A percentile compares a stretch with the other conserved stretches of the same genome.
Conservation (phyloP, 495 filamentous ascomycete species). For the Neurospora hispaniola region DNA sequence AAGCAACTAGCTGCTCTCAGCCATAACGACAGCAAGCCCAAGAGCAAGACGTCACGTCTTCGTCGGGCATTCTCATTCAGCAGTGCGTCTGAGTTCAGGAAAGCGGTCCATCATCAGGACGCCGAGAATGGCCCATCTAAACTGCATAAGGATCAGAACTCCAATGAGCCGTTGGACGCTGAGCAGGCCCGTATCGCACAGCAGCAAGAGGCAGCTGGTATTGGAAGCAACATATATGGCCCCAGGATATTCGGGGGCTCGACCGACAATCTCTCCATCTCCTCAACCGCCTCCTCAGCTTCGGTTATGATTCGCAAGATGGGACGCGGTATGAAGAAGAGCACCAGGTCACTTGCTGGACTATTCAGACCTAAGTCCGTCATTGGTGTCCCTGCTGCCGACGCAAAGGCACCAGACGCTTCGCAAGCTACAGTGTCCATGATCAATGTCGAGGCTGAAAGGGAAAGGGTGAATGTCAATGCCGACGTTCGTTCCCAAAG, state of each 20-base stretch:
- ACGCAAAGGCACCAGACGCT: slow-evolving; percentile 52
- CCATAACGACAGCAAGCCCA: slow-evolving; percentile 54
- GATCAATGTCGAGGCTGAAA: slow-evolving; percentile 90
- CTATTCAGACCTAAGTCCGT: slow-evolving; percentile 92
- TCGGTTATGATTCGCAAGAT: slow-evolving; percentile 99
- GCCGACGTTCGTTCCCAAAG: slow-evolving; percentile 55
- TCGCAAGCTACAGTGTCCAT: slow-evolving; percentile 78
- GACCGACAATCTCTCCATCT: slow-evolving; percentile 93
- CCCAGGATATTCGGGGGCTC: slow-evolving; percentile 83
- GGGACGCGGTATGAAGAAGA: slow-evolving; percentile 95
- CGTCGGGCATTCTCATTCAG: slow-evolving; percentile 95
- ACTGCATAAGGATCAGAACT: slow-evolving; percentile 62
- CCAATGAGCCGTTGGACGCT: slow-evolving; percentile 52
- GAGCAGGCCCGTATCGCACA: slow-evolving; percentile 85
- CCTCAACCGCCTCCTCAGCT: slow-evolving; percentile 93
- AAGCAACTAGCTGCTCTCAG: slow-evolving; percentile 71
- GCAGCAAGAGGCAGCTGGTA: slow-evolving; percentile 80
- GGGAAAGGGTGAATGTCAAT: slow-evolving; percentile 73
- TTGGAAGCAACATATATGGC: slow-evolving; percentile 92
- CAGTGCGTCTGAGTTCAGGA: slow-evolving; percentile 83
- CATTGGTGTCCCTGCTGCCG: slow-evolving; percentile 62
- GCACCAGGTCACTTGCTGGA: slow-evolving; percentile 79
- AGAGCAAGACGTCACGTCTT: slow-evolving; percentile 81
- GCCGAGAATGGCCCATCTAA: slow-evolving; percentile 47
- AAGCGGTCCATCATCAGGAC: slow-evolving; percentile 53